A percentile compares a stretch with the other conserved stretches of the same genome.
Evolutionary conservation across 1,139 yeast species (phyloP).

Genomic region (Eremothecium sinecaudum): DNA sequence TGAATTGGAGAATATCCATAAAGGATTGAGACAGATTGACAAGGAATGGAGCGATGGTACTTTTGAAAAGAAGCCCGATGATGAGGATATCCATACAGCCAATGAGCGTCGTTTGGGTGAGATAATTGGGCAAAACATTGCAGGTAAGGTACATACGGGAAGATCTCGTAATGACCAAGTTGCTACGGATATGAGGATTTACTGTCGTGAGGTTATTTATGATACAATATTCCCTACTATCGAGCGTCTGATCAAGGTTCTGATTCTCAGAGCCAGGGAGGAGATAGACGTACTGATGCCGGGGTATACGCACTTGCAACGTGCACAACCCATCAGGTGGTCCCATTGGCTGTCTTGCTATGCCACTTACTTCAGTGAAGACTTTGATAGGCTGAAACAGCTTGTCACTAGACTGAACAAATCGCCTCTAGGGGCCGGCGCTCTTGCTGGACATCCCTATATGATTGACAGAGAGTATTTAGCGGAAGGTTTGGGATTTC

Average conservation of each 20-base stretch:
- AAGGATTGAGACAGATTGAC: constrained; percentile 62
- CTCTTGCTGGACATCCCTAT: constrained; percentile 97
- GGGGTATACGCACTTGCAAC: constrained; percentile 95
- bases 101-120: constrained; percentile 97
- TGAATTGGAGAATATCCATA: constrained; percentile 71
- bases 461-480: constrained; percentile 90
- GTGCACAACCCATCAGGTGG: constrained; percentile 99
- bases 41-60: constrained; percentile 70
- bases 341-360: constrained; percentile 92
- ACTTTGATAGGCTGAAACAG: constrained; percentile 74
- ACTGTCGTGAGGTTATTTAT: constrained; percentile 68
- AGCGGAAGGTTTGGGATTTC: constrained; percentile 69
- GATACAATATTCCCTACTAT: constrained; percentile 51
- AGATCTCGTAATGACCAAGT: constrained; percentile 98
- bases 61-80: constrained; percentile 82
- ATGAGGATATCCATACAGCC: constrained; percentile 97
- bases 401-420: constrained; percentile 73
- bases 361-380: constrained; percentile 90
- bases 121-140: constrained; percentile 80
- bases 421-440: constrained; percentile 94
- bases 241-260: constrained; percentile 52
- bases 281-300: constrained; percentile 96
- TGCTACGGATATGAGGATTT: constrained; percentile 95
- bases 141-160: constrained; percentile 98
- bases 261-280: constrained; percentile 63